Base-by-base conservation (phyloP, 140 eudicot species). In the Senecio squalidus region DNA sequence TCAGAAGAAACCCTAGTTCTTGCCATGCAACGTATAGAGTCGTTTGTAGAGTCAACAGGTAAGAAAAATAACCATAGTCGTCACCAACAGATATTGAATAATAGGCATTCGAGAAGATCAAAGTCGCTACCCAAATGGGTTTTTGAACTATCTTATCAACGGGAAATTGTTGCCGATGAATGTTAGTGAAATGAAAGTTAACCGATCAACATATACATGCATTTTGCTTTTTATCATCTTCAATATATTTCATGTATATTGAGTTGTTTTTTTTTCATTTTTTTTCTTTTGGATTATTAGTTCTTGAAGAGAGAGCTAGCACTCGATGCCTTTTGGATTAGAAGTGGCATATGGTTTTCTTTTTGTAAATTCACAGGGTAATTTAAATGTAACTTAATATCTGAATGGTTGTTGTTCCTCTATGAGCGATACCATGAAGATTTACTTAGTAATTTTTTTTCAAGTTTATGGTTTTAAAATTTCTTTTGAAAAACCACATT, bases 101-200 rank as follows among this genome's bases (percentile, higher is more conserved):
- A 65, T 22, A 54, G 49, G 41, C 5, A 15, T 10, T 68, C 80
- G 16, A 74, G 80, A 46, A 74, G 74, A 55, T 13, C 80, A 25
- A 74, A 74, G 71, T 67, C 74, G 17, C 75, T 74, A 62, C 74
- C 80, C 62, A 74, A 68, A 64, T 74, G 80, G 80, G 80, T 74
- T 74, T 74, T 74, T 74, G 61, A 52, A 68, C 71, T 74, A 62
- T 62, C 75, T 62, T 68, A 72, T 26, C 75, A 68, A 46, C 61
- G 75, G 24, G 80, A 74, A 74, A 21, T 72, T 27, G 53, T 18
- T 18, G 56, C 66, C 16, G 75, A 69, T 68, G 80, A 74, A 61
- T 75, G 80, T 60, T 74, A 74, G 79, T 45, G 55, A 57, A 31
- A 70, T 57, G 72, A 55, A 65, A 17, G 18, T 45, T 14, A 25